Evolutionary conservation across 441 rosid genomes (phyloP), one percentile per base, ranked within the genome.

Genomic region (Brassica balearica): DNA sequence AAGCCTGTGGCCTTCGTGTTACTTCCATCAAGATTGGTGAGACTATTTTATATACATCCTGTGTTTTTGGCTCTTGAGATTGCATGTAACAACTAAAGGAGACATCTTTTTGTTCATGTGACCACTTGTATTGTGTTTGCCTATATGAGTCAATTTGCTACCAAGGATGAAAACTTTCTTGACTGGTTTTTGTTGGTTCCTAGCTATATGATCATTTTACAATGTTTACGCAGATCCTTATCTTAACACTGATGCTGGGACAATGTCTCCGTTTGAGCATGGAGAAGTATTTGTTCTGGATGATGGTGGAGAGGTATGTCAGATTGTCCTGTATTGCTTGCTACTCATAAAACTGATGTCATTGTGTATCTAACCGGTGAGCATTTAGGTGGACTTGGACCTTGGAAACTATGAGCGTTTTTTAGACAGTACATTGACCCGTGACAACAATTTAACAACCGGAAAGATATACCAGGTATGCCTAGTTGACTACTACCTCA

Each of bases 201-300:
- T 36, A 36, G 59, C 67, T 46, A 1, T 17, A 51, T 25, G 59
- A 29, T 46, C 25, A 8, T 53, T 43, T 72, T 74, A 46, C 73
- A 61, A 64, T 60, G 25, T 11, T 32, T 71, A 8, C 48, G 64
- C 90, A 92, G 97, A 92, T 86, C 97, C 95, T 75, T 92, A 92
- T 84, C 80, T 92, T 79, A 92, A 92, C 64, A 87, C 90, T 46
- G 97, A 92, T 86, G 97, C 97, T 29, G 97, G 97, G 67, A 92
- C 97, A 65, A 92, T 92, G 95, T 92, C 97, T 70, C 97, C 97
- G 41, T 88, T 89, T 82, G 97, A 92, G 86, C 95, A 92, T 75
- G 97, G 97, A 43, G 97, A 92, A 70, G 93, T 90, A 11, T 92
- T 84, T 87, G 97, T 92, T 55, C 66, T 92, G 46, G 95, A 92